These are phyloP conservation scores for Clavispora asparagi DNA, from an alignment of 805 yeast genomes.

Conservation along the genomic window DNA sequence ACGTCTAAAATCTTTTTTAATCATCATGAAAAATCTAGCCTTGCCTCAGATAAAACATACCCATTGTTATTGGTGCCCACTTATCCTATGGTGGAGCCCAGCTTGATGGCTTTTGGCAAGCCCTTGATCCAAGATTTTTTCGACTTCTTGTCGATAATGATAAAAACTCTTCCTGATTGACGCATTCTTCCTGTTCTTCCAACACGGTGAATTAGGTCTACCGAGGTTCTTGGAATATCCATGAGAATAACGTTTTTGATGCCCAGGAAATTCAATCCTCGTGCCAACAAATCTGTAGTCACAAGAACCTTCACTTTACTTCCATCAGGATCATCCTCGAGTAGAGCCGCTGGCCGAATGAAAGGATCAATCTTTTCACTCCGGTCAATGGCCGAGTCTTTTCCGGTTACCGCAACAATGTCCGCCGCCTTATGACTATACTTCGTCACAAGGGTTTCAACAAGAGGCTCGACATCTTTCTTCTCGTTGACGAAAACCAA, in stretches of 20 bases:
- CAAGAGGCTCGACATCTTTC: slow-evolving; percentile 55
- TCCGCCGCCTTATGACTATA: slow-evolving; percentile 36
- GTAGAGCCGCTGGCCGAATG: slow-evolving; percentile 50
- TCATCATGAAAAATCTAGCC: slow-evolving; percentile 23
- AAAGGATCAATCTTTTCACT: slow-evolving; percentile 53
- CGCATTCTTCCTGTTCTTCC: slow-evolving; percentile 96
- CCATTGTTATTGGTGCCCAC: neutral
- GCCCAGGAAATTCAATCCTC: slow-evolving; percentile 84
- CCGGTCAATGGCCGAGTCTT: slow-evolving; percentile 58
- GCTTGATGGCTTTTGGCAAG: slow-evolving; percentile 61
- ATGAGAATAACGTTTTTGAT: slow-evolving; percentile 76
- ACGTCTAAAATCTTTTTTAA: slow-evolving; percentile 32
- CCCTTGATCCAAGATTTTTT: slow-evolving; percentile 81
- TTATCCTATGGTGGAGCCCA: slow-evolving; percentile 35
- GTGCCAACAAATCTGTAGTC: slow-evolving; percentile 82
- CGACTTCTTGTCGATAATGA: slow-evolving; percentile 65
- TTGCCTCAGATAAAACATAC: slow-evolving; percentile 6
- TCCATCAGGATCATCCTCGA: slow-evolving; percentile 26
- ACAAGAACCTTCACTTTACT: slow-evolving; percentile 61
- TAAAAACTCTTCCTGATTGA: slow-evolving; percentile 79
- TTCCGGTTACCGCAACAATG: slow-evolving; percentile 63
- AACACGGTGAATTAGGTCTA: slow-evolving; percentile 83
- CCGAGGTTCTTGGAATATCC: slow-evolving; percentile 81
- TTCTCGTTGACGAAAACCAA: slow-evolving; percentile 81
- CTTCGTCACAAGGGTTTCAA: slow-evolving; percentile 43